Evolutionary conservation across 352 stramenopile genomes (phyloP).

Genomic region (Pythium coloratum): DNA sequence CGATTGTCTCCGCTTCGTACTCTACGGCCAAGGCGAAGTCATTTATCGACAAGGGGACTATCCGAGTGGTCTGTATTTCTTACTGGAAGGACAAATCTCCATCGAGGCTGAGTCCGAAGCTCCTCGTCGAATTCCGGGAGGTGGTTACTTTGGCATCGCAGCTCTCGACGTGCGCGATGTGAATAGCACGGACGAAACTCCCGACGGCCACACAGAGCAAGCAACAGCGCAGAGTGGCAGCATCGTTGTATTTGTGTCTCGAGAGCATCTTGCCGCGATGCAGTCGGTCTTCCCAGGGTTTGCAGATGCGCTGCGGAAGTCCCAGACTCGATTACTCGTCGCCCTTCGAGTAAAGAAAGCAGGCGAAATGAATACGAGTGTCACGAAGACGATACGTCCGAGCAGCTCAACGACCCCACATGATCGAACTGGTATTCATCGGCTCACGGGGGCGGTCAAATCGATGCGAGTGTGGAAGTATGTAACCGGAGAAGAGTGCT

Average conservation of each 20-base stretch:
- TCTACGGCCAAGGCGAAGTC: constrained; percentile 6
- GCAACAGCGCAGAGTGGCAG: background rate
- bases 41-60: background rate
- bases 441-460: background rate
- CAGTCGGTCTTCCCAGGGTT: constrained; percentile 26
- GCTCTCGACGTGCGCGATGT: background rate
- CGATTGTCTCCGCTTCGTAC: constrained; percentile 56
- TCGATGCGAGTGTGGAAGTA: constrained; percentile 11
- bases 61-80: background rate
- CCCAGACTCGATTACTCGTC: constrained; percentile 36
- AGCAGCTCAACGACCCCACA: background rate
- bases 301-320: constrained; percentile 24
- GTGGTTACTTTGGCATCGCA: background rate
- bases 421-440: background rate
- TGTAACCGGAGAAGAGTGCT: constrained; percentile 21
- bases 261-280: background rate
- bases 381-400: constrained; percentile 8
- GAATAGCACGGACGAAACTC: background rate
- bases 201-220: background rate
- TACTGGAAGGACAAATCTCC: background rate
- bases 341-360: constrained; percentile 30
- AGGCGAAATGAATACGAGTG: constrained; percentile 31
- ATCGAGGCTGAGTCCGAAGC: background rate
- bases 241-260: background rate
- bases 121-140: background rate